Base-by-base conservation (phyloP, 2,329 filamentous ascomycete species). In the Tolypocladium endophyticum region DNA sequence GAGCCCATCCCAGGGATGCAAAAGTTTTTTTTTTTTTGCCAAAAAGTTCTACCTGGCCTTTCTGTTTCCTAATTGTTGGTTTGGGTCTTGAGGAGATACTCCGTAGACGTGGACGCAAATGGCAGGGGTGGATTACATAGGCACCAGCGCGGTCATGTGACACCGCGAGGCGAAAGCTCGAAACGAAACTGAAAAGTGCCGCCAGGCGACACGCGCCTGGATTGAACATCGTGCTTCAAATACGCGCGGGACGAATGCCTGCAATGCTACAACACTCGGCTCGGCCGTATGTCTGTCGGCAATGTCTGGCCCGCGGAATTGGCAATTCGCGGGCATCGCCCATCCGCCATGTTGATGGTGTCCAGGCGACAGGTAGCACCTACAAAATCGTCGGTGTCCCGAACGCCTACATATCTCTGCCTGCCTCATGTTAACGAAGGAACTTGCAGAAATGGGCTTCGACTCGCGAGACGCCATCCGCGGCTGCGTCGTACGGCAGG, bases 241-340 rank as follows among this genome's bases (percentile, higher is more conserved):
- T 33, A 4, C 25, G 36, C n/a, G 33, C 14, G 28, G 23, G 36
- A 43, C 54, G 36, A 36, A 50, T 45, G n/a, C 18, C 20, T 20
- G 58, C 59, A 53, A 76, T 73, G 69, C 62, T 76, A 58, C 67
- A 66, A 57, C 65, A 62, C 33, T 63, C 71, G 52, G 64, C 64
- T 55, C 65, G 62, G 30, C 67, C 68, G n/a, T 72, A 70, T 58
- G 62, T 73, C 35, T 74, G 73, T 60, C 68, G 70, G 67, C 68
- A 65, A 59, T 76, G 71, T 58, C 59, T 73, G 39, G 58, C 64
- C 3, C 64, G 55, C 35, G 33, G 38, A 20, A 45, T 43, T 16
- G 23, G 47, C 23, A 16, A 20, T 39, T 20, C 50, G 2, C 41
- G 28, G 28, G 28, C 8, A 30, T 16, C 36, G 23, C 23, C 28